Evolutionary conservation across 352 stramenopile genomes (phyloP), one percentile per base, ranked within the genome.

Genomic region (Aphanomyces euteiches): DNA sequence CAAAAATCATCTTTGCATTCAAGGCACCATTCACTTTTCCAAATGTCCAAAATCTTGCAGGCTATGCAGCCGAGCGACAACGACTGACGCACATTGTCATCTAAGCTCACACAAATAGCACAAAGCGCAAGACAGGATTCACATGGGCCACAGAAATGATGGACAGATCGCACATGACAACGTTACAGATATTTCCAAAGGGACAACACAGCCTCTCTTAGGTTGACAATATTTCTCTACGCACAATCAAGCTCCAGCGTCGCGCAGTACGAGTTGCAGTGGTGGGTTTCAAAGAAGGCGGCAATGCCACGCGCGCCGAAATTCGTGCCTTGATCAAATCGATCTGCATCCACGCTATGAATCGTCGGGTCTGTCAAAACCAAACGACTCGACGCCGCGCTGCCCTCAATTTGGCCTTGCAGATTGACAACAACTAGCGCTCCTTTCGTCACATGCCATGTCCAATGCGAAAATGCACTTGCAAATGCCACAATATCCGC

Each of bases 371-470:
- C 58, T 5, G 68, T 73, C 57, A 73, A 36, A 15, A 68, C 13
- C 15, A 72, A 19, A 28, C 28, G 28, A 28, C 28, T 28, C 28
- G 28, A 28, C 28, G 28, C 28, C 19, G 53, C 54, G 7, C 54
- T 57, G 48, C 10, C 13, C 34, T 28, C 43, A 5, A 7, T 17
- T 39, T 41, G 64, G 69, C 78, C 78, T 58, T 85, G 78, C 56
- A 83, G 72, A 43, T 85, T 77, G 8, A 75, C 79, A 15, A 84
- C 77, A 66, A 84, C 78, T 48, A 85, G 68, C 57, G 78, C 77
- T 8, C 67, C 65, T 37, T 48, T 36, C 36, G 70, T 81, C 39
- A 56, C 69, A 43, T 74, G 59, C 47, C 69, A 71, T 45, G 77
- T 83, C 70, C 69, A 83, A 45, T 82, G 63, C 8, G 65, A 77